A percentile compares a stretch with the other conserved stretches of the same genome.
Conservation (phyloP, 2,329 filamentous ascomycete genomes). For the Aureobasidium musti region DNA sequence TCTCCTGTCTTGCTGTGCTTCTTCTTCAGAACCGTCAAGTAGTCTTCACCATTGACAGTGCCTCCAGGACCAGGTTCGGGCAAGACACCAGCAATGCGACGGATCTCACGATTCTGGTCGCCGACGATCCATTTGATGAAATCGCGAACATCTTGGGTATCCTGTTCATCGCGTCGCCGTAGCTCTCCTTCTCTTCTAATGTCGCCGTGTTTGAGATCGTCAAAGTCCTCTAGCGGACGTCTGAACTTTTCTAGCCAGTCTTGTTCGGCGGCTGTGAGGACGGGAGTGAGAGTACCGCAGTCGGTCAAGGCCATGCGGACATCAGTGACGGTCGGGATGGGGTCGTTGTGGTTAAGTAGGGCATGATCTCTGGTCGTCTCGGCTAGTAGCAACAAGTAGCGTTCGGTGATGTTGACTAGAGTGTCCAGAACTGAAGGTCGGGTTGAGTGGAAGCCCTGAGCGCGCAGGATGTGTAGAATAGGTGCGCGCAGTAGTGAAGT, state of each 20-base stretch:
- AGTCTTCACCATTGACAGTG: conserved; percentile 53
- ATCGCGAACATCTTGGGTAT: conserved; percentile 72
- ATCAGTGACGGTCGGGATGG: conserved; percentile 69
- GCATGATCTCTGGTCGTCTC: conserved; percentile 72
- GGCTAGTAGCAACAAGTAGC: conserved; percentile 76
- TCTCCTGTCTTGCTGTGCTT: conserved; percentile 89
- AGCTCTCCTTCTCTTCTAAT: conserved; percentile 46
- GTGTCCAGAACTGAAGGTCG: conserved; percentile 81
- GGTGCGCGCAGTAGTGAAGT: conserved; percentile 82
- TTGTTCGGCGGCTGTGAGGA: conserved; percentile 68
- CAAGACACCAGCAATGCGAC: conserved; percentile 71
- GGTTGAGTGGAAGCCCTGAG: conserved; percentile 83
- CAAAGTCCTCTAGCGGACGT: conserved; percentile 48
- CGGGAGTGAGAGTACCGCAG: conserved; percentile 71
- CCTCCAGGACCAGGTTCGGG: conserved; percentile 53
- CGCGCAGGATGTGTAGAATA: conserved; percentile 87
- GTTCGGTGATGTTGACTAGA: conserved; percentile 80
- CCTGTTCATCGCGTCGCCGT: conserved; percentile 62
- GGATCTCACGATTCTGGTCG: conserved; percentile 73
- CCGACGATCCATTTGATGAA: conserved; percentile 81
- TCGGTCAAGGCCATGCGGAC: conserved; percentile 84
- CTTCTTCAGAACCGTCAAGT: conserved; percentile 69
- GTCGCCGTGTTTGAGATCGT: conserved; percentile 43
- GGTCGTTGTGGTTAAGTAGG: conserved; percentile 66
- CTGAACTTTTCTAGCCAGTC: conserved; percentile 58